These are phyloP conservation scores for Penicillium sp. DNA, from an alignment of 2,329 filamentous ascomycete genomes.

Conservation along the genomic window DNA sequence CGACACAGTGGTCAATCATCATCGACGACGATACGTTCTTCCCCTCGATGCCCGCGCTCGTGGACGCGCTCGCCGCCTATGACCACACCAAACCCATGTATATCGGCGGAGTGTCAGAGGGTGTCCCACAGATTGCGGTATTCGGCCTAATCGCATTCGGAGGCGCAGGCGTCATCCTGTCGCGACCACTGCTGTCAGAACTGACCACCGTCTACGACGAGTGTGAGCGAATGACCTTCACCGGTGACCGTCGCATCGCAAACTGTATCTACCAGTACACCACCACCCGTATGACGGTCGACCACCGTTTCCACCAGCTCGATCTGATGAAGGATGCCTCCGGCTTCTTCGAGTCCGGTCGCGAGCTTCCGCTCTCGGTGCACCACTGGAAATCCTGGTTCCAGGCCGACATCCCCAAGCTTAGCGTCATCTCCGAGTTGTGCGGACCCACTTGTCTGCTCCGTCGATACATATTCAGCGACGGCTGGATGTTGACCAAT, in stretches of 20 bases:
- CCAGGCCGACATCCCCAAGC: constrained; percentile 49
- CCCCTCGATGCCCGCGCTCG: constrained; percentile 54
- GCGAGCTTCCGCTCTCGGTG: constrained; percentile 53
- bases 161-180: constrained; percentile 62
- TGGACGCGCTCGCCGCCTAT: constrained; percentile 49
- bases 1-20: constrained; percentile 57
- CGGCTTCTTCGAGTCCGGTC: constrained; percentile 62
- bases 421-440: constrained; percentile 51
- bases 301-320: constrained; percentile 59
- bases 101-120: constrained; percentile 60
- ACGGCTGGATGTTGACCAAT: constrained; percentile 56
- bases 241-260: constrained; percentile 58
- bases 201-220: constrained; percentile 50
- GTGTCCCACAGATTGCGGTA: constrained; percentile 50
- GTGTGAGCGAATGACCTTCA: constrained; percentile 49
- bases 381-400: constrained; percentile 68
- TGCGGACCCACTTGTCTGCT: constrained; percentile 60
- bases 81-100: constrained; percentile 54
- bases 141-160: constrained; percentile 64
- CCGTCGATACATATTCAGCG: constrained; percentile 53
- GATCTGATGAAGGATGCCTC: constrained; percentile 57
- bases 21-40: constrained; percentile 68
- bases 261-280: constrained; percentile 60
- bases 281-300: constrained; percentile 53
- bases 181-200: constrained; percentile 51